Conservation (phyloP, 441 rosid genomes). For the Melastoma candidum region DNA sequence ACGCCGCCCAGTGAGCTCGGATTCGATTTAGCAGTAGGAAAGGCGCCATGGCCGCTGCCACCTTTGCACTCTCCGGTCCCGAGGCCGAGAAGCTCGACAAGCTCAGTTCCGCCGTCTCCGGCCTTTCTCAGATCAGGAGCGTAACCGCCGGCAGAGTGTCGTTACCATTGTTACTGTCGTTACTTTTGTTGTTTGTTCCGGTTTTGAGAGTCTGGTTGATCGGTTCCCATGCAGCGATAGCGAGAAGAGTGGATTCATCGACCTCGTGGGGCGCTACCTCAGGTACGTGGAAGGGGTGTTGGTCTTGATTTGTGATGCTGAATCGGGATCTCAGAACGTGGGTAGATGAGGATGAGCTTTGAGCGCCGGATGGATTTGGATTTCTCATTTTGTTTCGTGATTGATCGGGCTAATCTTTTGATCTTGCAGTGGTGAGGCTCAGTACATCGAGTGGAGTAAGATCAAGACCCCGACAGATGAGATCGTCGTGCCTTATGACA, state of each 20-base stretch:
- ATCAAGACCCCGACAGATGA: slow-evolving; percentile 90
- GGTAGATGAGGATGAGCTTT: background rate
- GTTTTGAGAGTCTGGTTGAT: slow-evolving; percentile 4
- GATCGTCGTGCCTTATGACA: slow-evolving; percentile 73
- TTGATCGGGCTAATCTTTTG: background rate
- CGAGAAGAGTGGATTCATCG: slow-evolving; percentile 79
- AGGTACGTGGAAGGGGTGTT: slow-evolving; percentile 28
- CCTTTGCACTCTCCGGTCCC: slow-evolving; percentile 12
- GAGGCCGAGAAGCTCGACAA: slow-evolving; percentile 43
- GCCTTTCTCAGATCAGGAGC: slow-evolving; percentile 69
- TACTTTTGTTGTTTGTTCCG: background rate
- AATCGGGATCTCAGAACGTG: too few relatives aligned
- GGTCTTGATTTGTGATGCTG: background rate
- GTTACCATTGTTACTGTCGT: too few relatives aligned
- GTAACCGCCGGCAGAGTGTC: background rate
- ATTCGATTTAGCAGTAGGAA: slow-evolving; percentile 4
- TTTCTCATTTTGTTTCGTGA: background rate
- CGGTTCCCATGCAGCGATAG: slow-evolving; percentile 37
- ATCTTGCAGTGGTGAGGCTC: slow-evolving; percentile 67
- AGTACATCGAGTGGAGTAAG: slow-evolving; percentile 89
- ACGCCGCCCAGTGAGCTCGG: too few relatives aligned
- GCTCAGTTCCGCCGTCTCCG: slow-evolving; percentile 56
- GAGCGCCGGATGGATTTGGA: background rate
- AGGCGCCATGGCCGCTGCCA: slow-evolving; percentile 34
- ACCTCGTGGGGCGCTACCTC: slow-evolving; percentile 72